Evolutionary conservation across 2,329 filamentous ascomycete genomes (phyloP).

Genomic region (Alternaria novae-zelandiae): DNA sequence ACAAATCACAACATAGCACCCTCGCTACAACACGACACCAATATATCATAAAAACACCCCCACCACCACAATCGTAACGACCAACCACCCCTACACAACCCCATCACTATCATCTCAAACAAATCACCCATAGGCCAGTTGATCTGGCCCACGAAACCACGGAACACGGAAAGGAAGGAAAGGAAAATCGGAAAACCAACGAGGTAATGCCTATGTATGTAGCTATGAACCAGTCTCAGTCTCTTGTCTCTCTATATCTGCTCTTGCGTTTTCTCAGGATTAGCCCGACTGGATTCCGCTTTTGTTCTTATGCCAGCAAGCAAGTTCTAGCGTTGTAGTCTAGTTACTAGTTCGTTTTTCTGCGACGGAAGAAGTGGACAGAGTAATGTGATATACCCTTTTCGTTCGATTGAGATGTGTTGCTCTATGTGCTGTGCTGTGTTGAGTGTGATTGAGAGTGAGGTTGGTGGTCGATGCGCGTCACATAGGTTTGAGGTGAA

Average conservation of each 20-base stretch:
- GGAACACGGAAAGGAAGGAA: background rate
- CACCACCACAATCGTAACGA: background rate
- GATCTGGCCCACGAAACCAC: background rate
- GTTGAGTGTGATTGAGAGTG: accelerated
- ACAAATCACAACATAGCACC: conserved; percentile 3
- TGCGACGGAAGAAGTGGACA: background rate
- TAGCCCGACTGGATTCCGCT: background rate
- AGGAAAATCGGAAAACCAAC: background rate
- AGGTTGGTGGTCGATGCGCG: accelerated
- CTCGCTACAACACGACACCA: conserved; percentile 6
- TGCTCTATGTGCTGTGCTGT: background rate
- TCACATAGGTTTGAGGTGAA: background rate
- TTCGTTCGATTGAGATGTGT: background rate
- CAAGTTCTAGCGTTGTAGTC: background rate
- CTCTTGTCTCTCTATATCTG: background rate
- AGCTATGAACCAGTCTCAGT: conserved; percentile 6
- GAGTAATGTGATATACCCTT: conserved; percentile 15
- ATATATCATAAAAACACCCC: background rate
- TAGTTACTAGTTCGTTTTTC: background rate
- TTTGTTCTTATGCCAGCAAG: conserved; percentile 1
- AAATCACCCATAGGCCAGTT: background rate
- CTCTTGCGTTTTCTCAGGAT: background rate
- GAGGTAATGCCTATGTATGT: conserved; percentile 14
- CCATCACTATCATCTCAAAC: background rate
- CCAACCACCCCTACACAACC: background rate